Conservation (phyloP, 1,139 yeast species). For the Pichia sp. region DNA sequence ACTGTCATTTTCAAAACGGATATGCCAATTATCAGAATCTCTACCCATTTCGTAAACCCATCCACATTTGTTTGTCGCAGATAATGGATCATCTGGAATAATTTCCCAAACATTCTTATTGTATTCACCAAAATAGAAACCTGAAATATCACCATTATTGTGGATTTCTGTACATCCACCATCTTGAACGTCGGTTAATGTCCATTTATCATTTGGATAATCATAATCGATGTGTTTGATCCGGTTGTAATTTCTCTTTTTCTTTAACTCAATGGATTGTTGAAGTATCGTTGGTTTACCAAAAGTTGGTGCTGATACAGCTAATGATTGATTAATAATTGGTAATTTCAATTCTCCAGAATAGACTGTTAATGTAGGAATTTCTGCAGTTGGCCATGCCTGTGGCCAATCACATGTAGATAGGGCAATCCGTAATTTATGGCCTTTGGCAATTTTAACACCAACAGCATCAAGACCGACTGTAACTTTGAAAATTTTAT, state of each 20-base stretch:
- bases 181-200: constrained; percentile 33
- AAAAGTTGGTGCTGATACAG: constrained; percentile 28
- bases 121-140: constrained; percentile 35
- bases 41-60: constrained; percentile 41
- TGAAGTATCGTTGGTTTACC: constrained; percentile 33
- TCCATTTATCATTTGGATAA: constrained; percentile 31
- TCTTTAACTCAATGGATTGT: constrained; percentile 29
- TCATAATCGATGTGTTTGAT: constrained; percentile 30
- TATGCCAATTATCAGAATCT: constrained; percentile 35
- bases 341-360: constrained; percentile 33
- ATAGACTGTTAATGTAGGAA: constrained; percentile 33
- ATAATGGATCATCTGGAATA: constrained; percentile 34
- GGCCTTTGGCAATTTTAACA: constrained; percentile 35
- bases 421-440: constrained; percentile 36
- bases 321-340: constrained; percentile 20
- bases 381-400: constrained; percentile 41
- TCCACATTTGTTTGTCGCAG: constrained; percentile 35
- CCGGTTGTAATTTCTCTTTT: constrained; percentile 30
- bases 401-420: constrained; percentile 46
- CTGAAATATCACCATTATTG: constrained; percentile 29
- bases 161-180: constrained; percentile 32
- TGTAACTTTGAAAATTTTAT: constrained; percentile 33
- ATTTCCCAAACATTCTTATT: constrained; percentile 37
- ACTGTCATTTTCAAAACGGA: constrained; percentile 33
- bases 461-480: constrained; percentile 40